Conservation (phyloP, 2,329 filamentous ascomycete species). For the Aspergillus sp. region DNA sequence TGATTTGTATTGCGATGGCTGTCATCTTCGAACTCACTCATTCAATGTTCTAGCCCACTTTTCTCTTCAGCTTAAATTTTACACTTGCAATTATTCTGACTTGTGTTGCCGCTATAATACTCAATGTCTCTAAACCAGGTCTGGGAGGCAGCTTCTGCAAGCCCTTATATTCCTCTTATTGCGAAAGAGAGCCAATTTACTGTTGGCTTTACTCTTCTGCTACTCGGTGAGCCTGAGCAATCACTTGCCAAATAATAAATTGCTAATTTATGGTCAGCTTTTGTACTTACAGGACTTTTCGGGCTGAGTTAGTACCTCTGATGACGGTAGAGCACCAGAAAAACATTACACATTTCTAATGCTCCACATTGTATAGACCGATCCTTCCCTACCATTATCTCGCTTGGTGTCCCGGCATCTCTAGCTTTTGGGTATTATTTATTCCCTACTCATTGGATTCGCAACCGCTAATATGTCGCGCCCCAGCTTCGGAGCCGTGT, state of each 20-base stretch:
- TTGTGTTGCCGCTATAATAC: slow-evolving; percentile 4
- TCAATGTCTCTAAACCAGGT: slow-evolving; percentile 74
- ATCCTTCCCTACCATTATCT: slow-evolving; percentile 71
- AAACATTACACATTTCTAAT: neutral
- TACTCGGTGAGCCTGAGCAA: slow-evolving; percentile 53
- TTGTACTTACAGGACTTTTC: slow-evolving; percentile 75
- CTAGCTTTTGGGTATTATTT: slow-evolving; percentile 75
- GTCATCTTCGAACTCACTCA: neutral
- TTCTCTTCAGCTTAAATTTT: neutral
- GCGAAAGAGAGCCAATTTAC: slow-evolving; percentile 82
- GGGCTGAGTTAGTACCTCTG: slow-evolving; percentile 68
- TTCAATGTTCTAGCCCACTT: neutral
- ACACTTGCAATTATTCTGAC: slow-evolving; percentile 2
- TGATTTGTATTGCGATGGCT: neutral
- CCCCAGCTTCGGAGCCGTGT: slow-evolving; percentile 83
- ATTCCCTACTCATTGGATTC: neutral
- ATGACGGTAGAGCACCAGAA: neutral
- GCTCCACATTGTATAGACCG: slow-evolving; percentile 61
- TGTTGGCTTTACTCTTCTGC: slow-evolving; percentile 73
- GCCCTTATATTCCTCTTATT: slow-evolving; percentile 77
- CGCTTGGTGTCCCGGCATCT: slow-evolving; percentile 83
- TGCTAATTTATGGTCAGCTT: slow-evolving; percentile 41
- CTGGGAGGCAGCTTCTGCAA: slow-evolving; percentile 89
- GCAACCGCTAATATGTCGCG: slow-evolving; percentile 16
- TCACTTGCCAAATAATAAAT: neutral